Base-by-base conservation (phyloP, 768 basidiomycete species). In the Asterophora lycoperdoides region DNA sequence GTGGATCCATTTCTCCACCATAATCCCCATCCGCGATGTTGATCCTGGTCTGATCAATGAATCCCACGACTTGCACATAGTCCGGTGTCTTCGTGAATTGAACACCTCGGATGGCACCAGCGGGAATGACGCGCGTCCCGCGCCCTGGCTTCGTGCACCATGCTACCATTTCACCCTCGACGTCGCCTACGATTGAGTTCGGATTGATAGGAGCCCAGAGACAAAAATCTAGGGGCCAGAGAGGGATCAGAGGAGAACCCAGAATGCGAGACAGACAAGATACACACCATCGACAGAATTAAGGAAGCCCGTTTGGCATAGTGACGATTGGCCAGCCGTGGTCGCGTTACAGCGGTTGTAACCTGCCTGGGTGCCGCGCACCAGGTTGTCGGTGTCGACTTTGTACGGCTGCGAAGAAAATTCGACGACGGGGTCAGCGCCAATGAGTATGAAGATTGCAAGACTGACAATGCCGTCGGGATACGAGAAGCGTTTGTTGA, bases 271-370 rank as follows among this genome's bases (percentile, higher is more conserved):
- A n/a, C n/a, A n/a, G 14, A 13, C 40, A 20, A 42, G 3, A 3
- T 19, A 52, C 60, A 15, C 34, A 79, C 78, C 80, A 45, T 78
- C 76, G 14, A 80, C 64, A 51, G 65, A 63, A 66, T 80, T 80
- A 28, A 77, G 60, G 43, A 77, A 68, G 3, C 69, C 58, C 1
- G 83, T 84, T 62, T 84, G 82, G 60, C 82, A 84, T 17, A 74
- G 54, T 0, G 83, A 84, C 3, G 68, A 23, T 48, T 73, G 78
- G 51, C 69, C 73, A 61, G 79, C 68, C 5, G 83, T 83, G 23
- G 77, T 78, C 1, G 75, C 70, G 63, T 82, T 80, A 65, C 81
- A 83, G 5, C 66, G 56, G 61, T 81, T 81, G 70, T 80, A 80
- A 10, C 83, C 83, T n/a, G 49, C 52, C 54, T 84, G 83, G 10